phyloP scores from a whole-genome alignment of 2,329 filamentous ascomycete species.

The Spiromastix sp. region DNA sequence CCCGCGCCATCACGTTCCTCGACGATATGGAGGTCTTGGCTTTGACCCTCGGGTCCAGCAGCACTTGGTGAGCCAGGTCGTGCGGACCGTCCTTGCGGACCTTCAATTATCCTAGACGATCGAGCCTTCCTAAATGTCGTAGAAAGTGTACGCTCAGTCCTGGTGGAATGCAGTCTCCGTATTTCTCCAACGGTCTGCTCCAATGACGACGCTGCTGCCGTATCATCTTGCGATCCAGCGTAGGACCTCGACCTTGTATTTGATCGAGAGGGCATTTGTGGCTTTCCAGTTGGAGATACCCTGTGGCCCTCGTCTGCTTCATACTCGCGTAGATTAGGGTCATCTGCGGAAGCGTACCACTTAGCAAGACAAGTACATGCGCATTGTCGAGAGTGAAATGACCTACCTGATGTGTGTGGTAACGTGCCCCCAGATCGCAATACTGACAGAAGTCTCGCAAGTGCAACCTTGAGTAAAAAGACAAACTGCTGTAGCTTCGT shows the following conservation, averaged over 20 bases:
- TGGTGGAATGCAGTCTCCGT: slow-evolving; percentile 77
- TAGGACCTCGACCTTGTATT: slow-evolving; percentile 67
- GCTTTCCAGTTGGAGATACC: slow-evolving; percentile 37
- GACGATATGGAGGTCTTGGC: slow-evolving; percentile 62
- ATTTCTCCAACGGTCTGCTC: slow-evolving; percentile 96
- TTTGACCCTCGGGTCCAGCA: slow-evolving; percentile 36
- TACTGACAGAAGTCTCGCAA: slow-evolving; percentile 80
- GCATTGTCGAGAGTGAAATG: slow-evolving; percentile 4
- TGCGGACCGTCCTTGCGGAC: slow-evolving; percentile 57
- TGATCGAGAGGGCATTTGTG: slow-evolving; percentile 45
- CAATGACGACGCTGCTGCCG: slow-evolving; percentile 62
- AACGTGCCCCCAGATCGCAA: slow-evolving; percentile 74
- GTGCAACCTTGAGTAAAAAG: slow-evolving; percentile 80
- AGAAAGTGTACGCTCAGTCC: slow-evolving; percentile 87
- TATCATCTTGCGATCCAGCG: slow-evolving; percentile 50
- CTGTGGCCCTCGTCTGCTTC: slow-evolving; percentile 56
- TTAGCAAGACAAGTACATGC: slow-evolving; percentile 11
- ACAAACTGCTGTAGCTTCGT: slow-evolving; percentile 90
- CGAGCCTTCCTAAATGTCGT: slow-evolving; percentile 85
- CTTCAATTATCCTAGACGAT: slow-evolving; percentile 86
- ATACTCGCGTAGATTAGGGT: slow-evolving; percentile 57
- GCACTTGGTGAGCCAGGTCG: slow-evolving; percentile 57
- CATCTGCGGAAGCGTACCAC: slow-evolving; percentile 40
- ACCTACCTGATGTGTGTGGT: slow-evolving; percentile 55
- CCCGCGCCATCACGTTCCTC: slow-evolving; percentile 64